Conservation (phyloP, 2,329 filamentous ascomycete genomes). For the Arthrobotrys sphaeroides region DNA sequence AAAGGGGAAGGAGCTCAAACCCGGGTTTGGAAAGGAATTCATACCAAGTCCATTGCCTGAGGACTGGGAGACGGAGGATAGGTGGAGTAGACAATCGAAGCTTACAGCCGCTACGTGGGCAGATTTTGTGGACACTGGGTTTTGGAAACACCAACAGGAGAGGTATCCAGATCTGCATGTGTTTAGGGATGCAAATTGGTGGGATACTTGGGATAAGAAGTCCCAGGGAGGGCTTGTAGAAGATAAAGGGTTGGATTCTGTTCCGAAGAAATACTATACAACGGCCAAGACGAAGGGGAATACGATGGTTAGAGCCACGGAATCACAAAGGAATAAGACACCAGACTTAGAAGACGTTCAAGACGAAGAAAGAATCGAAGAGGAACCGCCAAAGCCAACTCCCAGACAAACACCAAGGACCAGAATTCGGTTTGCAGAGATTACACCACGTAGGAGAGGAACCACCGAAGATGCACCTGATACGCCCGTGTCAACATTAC, state of each 20-base stretch:
- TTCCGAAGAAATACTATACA: not conserved
- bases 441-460: slow-evolving; percentile 15
- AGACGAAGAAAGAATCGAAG: not conserved
- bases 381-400: not conserved
- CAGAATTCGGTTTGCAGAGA: not conserved
- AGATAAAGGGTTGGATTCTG: no score
- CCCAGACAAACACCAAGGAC: not conserved
- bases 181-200: slow-evolving; percentile 12
- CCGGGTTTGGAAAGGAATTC: slow-evolving; percentile 14
- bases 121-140: not conserved
- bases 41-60: not conserved
- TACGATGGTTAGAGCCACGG: not conserved
- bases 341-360: not conserved
- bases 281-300: not conserved
- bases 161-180: slow-evolving; percentile 21
- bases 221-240: not conserved
- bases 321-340: not conserved
- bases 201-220: slow-evolving; percentile 12
- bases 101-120: slow-evolving; percentile 6
- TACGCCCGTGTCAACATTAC: slow-evolving; percentile 8
- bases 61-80: slow-evolving; percentile 9
- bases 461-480: slow-evolving; percentile 4
- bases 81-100: slow-evolving; percentile 21
- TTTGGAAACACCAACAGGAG: slow-evolving; percentile 16
- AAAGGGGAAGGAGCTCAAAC: slow-evolving; percentile 11